phyloP scores from a whole-genome alignment of 768 basidiomycete species.

The Suillus placidus region DNA sequence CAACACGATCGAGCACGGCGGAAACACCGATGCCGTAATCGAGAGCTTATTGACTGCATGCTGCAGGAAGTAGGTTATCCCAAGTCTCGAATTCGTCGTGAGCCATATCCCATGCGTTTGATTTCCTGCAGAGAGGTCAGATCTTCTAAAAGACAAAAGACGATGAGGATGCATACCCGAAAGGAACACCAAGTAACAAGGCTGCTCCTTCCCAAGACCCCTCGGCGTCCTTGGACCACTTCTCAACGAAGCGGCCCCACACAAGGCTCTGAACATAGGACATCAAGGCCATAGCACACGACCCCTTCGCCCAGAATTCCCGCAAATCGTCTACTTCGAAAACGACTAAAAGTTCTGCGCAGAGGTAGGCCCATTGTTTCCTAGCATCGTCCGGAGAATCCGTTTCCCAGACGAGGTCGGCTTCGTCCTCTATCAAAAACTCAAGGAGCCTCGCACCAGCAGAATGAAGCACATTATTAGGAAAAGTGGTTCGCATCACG shows the following conservation, averaged over 20 bases:
- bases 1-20: slow-evolving; percentile 59
- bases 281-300: slow-evolving; percentile 25
- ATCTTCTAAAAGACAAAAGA: neutral
- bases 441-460: slow-evolving; percentile 51
- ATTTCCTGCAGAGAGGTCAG: slow-evolving; percentile 5
- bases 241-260: slow-evolving; percentile 60
- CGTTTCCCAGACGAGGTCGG: slow-evolving; percentile 45
- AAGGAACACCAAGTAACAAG: slow-evolving; percentile 60
- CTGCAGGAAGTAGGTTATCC: slow-evolving; percentile 53
- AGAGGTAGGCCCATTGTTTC: slow-evolving; percentile 61
- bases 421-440: slow-evolving; percentile 51
- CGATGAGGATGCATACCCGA: slow-evolving; percentile 49
- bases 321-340: slow-evolving; percentile 51
- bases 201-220: slow-evolving; percentile 58
- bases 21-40: slow-evolving; percentile 61
- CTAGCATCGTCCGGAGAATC: slow-evolving; percentile 48
- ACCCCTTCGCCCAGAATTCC: slow-evolving; percentile 51
- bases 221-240: slow-evolving; percentile 52
- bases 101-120: slow-evolving; percentile 52
- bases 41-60: slow-evolving; percentile 56
- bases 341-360: slow-evolving; percentile 53
- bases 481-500: slow-evolving; percentile 45
- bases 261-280: slow-evolving; percentile 49
- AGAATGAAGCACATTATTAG: slow-evolving; percentile 41
- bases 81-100: slow-evolving; percentile 59